Percentiles rank a stretch among this genome's conserved stretches.
phyloP scores from a whole-genome alignment of 768 basidiomycete species.

The Mycena metata region DNA sequence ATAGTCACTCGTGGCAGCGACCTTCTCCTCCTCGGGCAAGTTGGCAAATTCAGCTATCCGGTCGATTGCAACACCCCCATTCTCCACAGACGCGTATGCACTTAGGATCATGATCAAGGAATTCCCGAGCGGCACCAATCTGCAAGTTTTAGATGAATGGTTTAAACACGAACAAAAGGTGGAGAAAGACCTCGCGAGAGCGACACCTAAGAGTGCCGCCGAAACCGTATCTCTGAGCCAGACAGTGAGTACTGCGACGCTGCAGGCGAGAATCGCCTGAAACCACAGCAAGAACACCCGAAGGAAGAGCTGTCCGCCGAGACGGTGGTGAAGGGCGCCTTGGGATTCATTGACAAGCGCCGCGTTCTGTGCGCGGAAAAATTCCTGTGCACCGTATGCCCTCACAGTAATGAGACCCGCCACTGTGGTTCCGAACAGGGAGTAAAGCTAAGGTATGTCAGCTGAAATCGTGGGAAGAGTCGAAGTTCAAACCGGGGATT shows the following conservation, averaged over 20 bases:
- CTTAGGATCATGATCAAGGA: constrained; percentile 1
- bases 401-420: constrained; percentile 20
- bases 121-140: constrained; percentile 22
- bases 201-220: constrained; percentile 26
- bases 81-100: constrained; percentile 25
- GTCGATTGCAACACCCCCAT: constrained; percentile 19
- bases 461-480: too few relatives aligned
- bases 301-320: constrained; percentile 28
- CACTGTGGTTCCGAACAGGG: constrained; percentile 18
- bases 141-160: background rate
- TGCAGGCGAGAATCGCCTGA: constrained; percentile 23
- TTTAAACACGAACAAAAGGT: too few relatives aligned
- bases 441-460: background rate
- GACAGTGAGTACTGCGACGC: constrained; percentile 27
- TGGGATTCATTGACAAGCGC: constrained; percentile 27
- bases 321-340: constrained; percentile 26
- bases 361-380: constrained; percentile 28
- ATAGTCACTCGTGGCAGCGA: background rate
- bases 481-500: constrained; percentile 23
- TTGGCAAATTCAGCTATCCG: constrained; percentile 26
- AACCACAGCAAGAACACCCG: constrained; percentile 26
- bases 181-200: constrained; percentile 26
- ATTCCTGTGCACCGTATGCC: constrained; percentile 23
- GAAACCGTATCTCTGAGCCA: constrained; percentile 26
- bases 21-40: constrained; percentile 28